Evolutionary conservation across 257 asterid genomes (phyloP).

Genomic region (Pogostemon cablin): DNA sequence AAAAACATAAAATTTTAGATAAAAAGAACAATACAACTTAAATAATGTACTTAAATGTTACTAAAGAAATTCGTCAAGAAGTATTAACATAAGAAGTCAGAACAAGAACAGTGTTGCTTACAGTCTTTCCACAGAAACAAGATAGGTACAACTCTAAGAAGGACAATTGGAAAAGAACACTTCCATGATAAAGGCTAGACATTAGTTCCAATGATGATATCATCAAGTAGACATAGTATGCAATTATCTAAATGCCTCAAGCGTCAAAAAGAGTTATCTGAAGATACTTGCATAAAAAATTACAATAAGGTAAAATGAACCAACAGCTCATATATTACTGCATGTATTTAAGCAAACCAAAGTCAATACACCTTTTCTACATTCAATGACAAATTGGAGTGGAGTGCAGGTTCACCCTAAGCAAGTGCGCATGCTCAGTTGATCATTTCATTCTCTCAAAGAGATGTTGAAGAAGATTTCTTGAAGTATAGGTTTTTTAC

Average conservation of each 20-base stretch:
- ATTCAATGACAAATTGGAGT: not conserved
- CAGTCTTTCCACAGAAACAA: conserved; percentile 11
- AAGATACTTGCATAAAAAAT: not conserved
- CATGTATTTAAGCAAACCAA: not conserved
- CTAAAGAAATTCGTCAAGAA: not conserved
- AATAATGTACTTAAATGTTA: not conserved
- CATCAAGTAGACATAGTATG: not conserved
- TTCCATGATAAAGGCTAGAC: not conserved
- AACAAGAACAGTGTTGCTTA: not conserved
- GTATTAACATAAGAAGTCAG: conserved; percentile 9
- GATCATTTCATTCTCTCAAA: not conserved
- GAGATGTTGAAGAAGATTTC: not conserved
- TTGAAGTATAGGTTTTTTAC: not conserved
- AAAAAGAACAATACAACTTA: conserved; percentile 25
- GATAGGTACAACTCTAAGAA: not conserved
- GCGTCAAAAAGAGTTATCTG: not conserved
- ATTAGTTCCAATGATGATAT: not conserved
- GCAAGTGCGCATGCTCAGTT: not conserved
- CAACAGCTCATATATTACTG: not conserved
- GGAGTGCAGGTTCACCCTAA: not conserved
- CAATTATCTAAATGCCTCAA: not conserved
- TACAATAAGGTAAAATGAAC: not conserved
- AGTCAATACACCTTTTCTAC: not conserved
- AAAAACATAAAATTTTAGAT: conserved; percentile 32
- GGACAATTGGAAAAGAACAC: not conserved